Evolutionary conservation across 73 alveolate genomes (phyloP).

Genomic region (Tetrahymena thermophila): DNA sequence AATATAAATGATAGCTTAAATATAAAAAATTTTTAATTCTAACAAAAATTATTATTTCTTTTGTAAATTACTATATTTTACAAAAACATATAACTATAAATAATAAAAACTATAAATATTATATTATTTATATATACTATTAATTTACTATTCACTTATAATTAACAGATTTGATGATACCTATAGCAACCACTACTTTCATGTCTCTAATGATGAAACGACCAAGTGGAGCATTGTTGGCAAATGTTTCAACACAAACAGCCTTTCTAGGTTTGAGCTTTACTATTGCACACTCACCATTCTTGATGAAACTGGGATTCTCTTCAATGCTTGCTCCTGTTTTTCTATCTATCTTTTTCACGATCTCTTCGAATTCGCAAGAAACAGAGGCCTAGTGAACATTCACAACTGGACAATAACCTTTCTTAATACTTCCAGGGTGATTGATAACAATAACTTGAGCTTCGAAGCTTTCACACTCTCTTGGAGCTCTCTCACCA

Average conservation of each 20-base stretch:
- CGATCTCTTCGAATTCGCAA: constrained; percentile 45
- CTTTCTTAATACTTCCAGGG: constrained; percentile 45
- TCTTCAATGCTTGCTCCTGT: constrained; percentile 42
- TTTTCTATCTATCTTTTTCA: constrained; percentile 12
- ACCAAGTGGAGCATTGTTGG: constrained; percentile 64
- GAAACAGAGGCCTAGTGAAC: constrained; percentile 47
- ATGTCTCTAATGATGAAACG: constrained; percentile 67
- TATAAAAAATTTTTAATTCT: too few relatives aligned
- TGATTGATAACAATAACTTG: constrained; percentile 59
- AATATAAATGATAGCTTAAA: too few relatives aligned
- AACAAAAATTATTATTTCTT: too few relatives aligned
- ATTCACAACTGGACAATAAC: constrained; percentile 43
- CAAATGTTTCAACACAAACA: constrained; percentile 56
- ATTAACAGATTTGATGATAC: constrained; percentile 51
- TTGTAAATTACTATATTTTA: too few relatives aligned
- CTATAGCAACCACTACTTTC: constrained; percentile 64
- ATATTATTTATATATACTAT: too few relatives aligned
- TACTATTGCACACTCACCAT: constrained; percentile 53
- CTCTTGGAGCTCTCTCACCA: constrained; percentile 62
- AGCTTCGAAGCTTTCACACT: constrained; percentile 49
- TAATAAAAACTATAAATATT: too few relatives aligned
- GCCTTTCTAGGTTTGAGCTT: constrained; percentile 26
- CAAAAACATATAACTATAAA: too few relatives aligned
- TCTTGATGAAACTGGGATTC: constrained; percentile 39
- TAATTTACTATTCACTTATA: neutral